Conservation (phyloP, 2,329 filamentous ascomycete species). For the Ophiostoma quercus region DNA sequence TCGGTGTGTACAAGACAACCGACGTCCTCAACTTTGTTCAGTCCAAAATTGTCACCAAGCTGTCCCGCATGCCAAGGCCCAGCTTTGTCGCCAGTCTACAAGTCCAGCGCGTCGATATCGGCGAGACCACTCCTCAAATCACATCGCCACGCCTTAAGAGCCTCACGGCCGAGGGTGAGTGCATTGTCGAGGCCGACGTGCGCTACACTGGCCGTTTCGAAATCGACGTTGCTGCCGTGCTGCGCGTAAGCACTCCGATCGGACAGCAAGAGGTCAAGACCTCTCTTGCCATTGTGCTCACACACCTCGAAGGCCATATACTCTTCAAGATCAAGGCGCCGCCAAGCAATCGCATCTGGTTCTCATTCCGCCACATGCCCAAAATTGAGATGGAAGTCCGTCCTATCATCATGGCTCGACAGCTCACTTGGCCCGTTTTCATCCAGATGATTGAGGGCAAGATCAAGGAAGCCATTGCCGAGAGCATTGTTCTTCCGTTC, state of each 20-base stretch:
- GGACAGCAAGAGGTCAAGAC: constrained; percentile 93
- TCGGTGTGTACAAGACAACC: constrained; percentile 78
- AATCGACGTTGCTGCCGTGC: constrained; percentile 86
- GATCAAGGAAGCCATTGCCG: constrained; percentile 88
- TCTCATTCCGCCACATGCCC: constrained; percentile 89
- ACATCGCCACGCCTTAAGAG: constrained; percentile 85
- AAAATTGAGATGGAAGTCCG: constrained; percentile 93
- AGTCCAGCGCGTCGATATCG: constrained; percentile 79
- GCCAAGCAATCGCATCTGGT: constrained; percentile 93
- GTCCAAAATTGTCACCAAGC: constrained; percentile 91
- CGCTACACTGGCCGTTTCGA: constrained; percentile 85
- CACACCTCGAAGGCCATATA: constrained; percentile 77
- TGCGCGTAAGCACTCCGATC: constrained; percentile 80
- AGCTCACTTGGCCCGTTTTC: constrained; percentile 92
- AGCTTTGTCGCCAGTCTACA: constrained; percentile 80
- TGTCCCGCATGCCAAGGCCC: constrained; percentile 85
- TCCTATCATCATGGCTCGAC: constrained; percentile 87
- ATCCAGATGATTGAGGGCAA: constrained; percentile 89
- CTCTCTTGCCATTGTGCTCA: constrained; percentile 77
- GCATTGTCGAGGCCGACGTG: constrained; percentile 78
- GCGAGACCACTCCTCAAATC: constrained; percentile 79
- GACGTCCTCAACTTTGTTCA: constrained; percentile 74
- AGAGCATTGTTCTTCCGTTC: constrained; percentile 85
- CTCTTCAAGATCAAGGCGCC: constrained; percentile 87
- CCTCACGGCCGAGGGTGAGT: constrained; percentile 85